Percentiles rank a stretch among this genome's conserved stretches.
Conservation (phyloP, 257 asterid genomes). For the Ligustrum vulgare region DNA sequence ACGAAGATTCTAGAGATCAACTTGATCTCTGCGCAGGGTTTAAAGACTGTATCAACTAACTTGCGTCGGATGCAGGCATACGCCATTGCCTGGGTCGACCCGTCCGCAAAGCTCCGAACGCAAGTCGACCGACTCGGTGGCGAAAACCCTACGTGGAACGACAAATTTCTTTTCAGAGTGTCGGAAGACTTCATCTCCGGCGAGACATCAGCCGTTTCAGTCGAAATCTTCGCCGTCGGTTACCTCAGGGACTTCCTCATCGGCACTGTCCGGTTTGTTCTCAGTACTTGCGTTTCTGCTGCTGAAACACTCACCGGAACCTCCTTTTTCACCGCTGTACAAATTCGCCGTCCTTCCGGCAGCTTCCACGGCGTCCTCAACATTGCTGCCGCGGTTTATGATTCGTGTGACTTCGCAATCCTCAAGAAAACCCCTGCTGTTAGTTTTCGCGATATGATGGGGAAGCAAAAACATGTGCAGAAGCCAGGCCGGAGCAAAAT, state of each 20-base stretch:
- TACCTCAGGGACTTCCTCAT: conserved; percentile 57
- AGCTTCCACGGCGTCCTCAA: conserved; percentile 80
- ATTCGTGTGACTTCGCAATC: conserved; percentile 47
- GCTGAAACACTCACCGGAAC: conserved; percentile 26
- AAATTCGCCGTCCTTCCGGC: conserved; percentile 84
- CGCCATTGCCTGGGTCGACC: conserved; percentile 74
- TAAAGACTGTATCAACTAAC: conserved; percentile 60
- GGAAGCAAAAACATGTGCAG: conserved; percentile 41
- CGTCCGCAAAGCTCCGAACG: conserved; percentile 73
- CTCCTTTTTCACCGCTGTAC: conserved; percentile 77
- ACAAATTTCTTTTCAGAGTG: conserved; percentile 80
- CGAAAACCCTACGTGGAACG: conserved; percentile 93
- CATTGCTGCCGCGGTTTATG: conserved; percentile 62
- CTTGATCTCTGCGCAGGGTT: conserved; percentile 90
- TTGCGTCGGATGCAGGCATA: conserved; percentile 65
- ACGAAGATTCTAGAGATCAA: conserved; percentile 74
- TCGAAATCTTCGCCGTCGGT: conserved; percentile 79
- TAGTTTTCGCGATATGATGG: conserved; percentile 62
- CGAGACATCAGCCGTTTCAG: conserved; percentile 82
- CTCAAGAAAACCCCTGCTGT: conserved; percentile 58
- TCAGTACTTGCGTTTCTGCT: conserved; percentile 41
- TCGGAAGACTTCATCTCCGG: conserved; percentile 56
- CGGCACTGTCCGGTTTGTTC: conserved; percentile 76
- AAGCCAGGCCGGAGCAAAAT: conserved; percentile 45
- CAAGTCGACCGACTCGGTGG: conserved; percentile 61